phyloP scores from a whole-genome alignment of 495 filamentous ascomycete genomes.

The Lophium mytilinum region DNA sequence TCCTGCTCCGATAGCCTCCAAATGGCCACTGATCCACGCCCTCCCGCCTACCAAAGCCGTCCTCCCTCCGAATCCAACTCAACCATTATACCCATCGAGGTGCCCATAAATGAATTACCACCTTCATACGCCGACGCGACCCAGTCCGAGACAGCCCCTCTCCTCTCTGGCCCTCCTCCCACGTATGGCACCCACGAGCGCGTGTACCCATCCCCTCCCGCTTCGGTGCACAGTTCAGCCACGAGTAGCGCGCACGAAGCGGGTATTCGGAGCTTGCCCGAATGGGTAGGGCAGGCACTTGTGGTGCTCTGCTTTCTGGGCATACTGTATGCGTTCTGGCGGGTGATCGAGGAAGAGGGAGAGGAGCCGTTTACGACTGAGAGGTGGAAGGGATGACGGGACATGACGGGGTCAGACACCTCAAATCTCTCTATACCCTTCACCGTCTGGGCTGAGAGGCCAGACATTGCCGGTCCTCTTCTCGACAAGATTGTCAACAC shows the following conservation, averaged over 20 bases:
- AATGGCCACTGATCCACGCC: too few relatives aligned
- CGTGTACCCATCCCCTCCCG: constrained; percentile 10
- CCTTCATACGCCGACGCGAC: constrained; percentile 21
- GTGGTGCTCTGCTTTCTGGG: constrained; percentile 16
- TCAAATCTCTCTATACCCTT: too few relatives aligned
- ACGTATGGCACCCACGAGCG: constrained; percentile 15
- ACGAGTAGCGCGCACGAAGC: constrained; percentile 13
- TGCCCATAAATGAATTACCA: neutral
- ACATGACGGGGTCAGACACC: too few relatives aligned
- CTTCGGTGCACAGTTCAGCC: neutral
- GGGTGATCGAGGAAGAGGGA: constrained; percentile 8
- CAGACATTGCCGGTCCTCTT: too few relatives aligned
- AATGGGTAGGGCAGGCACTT: constrained; percentile 19
- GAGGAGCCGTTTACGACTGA: too few relatives aligned
- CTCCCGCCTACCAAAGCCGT: too few relatives aligned
- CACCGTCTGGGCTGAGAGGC: too few relatives aligned
- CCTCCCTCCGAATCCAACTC: too few relatives aligned
- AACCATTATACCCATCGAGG: too few relatives aligned
- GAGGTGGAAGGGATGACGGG: too few relatives aligned
- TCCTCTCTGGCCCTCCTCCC: constrained; percentile 17
- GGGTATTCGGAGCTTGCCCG: constrained; percentile 5
- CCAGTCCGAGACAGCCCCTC: constrained; percentile 9
- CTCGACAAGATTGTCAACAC: too few relatives aligned
- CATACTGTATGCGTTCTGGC: constrained; percentile 19
- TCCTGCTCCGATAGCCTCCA: too few relatives aligned